Percentiles rank a stretch among this genome's conserved stretches.
These are phyloP conservation scores for Tympanopsis confertula DNA, from an alignment of 2,329 filamentous ascomycete genomes.

Conservation along the genomic window DNA sequence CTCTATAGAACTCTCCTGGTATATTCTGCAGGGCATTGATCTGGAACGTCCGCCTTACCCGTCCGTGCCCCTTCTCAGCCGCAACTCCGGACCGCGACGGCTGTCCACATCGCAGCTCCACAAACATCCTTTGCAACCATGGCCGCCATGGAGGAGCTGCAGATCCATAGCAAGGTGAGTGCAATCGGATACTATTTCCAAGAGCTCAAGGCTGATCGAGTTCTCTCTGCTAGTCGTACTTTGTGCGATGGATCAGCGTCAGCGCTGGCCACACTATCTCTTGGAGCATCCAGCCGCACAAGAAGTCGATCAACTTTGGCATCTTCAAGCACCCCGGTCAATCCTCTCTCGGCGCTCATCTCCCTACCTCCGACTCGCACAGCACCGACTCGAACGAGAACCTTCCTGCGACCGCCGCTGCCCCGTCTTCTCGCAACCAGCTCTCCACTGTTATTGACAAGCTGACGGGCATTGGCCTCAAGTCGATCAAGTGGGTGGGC, in stretches of 20 bases:
- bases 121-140: no score
- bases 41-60: no score
- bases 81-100: no score
- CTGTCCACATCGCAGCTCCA: no score
- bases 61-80: no score
- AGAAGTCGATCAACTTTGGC: constrained; percentile 88
- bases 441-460: constrained; percentile 45
- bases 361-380: constrained; percentile 19
- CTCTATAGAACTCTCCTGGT: no score
- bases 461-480: constrained; percentile 54
- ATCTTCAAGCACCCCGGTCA: constrained; percentile 90
- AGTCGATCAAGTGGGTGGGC: constrained; percentile 72
- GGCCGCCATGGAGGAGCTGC: constrained; percentile 91
- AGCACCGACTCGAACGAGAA: constrained; percentile 10
- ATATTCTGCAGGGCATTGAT: no score
- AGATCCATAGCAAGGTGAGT: constrained; percentile 90
- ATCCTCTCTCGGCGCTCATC: no score
- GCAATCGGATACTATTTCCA: constrained; percentile 2
- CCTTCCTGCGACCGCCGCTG: constrained; percentile 26
- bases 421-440: not conserved
- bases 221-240: constrained; percentile 66
- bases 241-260: constrained; percentile 93
- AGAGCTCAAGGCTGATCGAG: constrained; percentile 2
- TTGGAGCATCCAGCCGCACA: constrained; percentile 95
- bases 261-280: constrained; percentile 84